Base-by-base conservation (phyloP, 1,139 yeast genomes). In the Pichia sp. region DNA sequence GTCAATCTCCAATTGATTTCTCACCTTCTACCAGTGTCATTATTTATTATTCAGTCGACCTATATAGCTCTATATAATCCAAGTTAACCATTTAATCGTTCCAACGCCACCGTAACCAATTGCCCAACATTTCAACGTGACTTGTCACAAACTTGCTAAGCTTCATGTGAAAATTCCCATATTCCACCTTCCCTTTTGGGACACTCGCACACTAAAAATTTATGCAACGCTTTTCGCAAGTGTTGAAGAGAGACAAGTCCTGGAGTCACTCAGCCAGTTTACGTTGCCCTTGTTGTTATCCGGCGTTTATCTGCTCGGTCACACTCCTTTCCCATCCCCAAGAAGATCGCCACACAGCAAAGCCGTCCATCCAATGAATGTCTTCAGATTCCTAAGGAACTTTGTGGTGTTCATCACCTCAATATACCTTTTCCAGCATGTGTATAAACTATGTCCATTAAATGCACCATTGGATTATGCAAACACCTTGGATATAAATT, bases 371-470 rank as follows among this genome's bases (percentile, higher is more conserved):
- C 31, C 22, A 42, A 48, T 48, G 52, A 48, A 46, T 17, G 8
- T 48, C 4, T 15, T 33, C 4, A 21, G 44, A 31, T 24, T 44
- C 18, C n/a, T 48, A 12, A 20, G 52, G 21, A 40, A 24, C 34
- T 17, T 48, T 11, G n/a, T 46, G 14, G 4, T 48, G 10, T 31
- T 48, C 19, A 18, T 37, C 11, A 11, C 41, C 11, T 33, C 47
- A 4, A n/a, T 38, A 12, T 50, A 45, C 31, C 31, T 42, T 12
- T 15, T 45, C 20, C 43, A 34, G 27, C 53, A 50, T 17, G 34
- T 50, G 11, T 38, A 38, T 19, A 42, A 32, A 12, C 17, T 17
- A 4, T 50, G 53, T 37, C 53, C 53, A 11, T 19, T 41, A 12
- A 30, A 33, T 8, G 19, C 42, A 14, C 42, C 46, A n/a, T 17